Base-by-base conservation (phyloP, 2,329 filamentous ascomycete species). In the Ascochyta koolunga region DNA sequence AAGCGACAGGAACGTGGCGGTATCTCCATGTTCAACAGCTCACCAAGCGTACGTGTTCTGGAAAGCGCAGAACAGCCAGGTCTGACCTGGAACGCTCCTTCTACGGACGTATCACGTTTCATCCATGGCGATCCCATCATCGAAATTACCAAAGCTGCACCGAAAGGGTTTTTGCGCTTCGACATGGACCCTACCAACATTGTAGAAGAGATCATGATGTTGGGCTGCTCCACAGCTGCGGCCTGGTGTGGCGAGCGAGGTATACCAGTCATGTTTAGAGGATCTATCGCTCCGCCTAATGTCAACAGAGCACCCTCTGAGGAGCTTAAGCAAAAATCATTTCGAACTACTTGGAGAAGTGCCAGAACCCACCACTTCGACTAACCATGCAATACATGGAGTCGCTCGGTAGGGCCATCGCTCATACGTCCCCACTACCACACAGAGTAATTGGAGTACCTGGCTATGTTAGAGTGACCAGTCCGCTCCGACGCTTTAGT, bases 401-500 rank as follows among this genome's bases (percentile, higher is more conserved):
- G 4, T 64, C 74, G 2, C 53, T 74, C 9, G 81, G 77, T 58
- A 73, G 60, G 51, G 76, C 76, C 1, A 71, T 79, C 13, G 72
- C 80, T 15, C 76, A 79, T 29, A 79, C 78, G 2, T 72, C 65
- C 3, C 82, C 83, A 1, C 56, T 81, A 18, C 75, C 71, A 13
- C 84, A 87, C 62, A 68, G 72, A 4, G 69, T 79, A 7, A 72
- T 87, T 2, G 84, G 83, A 31, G 70, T 83, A 24, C 71, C 79
- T 24, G 67, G 77, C 22, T 87, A 87, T 62, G 70, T 80, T 54
- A 86, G 84, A 70, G 79, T 80, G 44, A 88, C 85, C 0, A 86
- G 82, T 63, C 86, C 86, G 1, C 76, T 88, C 19, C 81, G 86
- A 44, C 79, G 85, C 32, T 87, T 83, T 68, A 78, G 76, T 40